Conservation (phyloP, 129 eudicot genomes). For the Arctium minus region DNA sequence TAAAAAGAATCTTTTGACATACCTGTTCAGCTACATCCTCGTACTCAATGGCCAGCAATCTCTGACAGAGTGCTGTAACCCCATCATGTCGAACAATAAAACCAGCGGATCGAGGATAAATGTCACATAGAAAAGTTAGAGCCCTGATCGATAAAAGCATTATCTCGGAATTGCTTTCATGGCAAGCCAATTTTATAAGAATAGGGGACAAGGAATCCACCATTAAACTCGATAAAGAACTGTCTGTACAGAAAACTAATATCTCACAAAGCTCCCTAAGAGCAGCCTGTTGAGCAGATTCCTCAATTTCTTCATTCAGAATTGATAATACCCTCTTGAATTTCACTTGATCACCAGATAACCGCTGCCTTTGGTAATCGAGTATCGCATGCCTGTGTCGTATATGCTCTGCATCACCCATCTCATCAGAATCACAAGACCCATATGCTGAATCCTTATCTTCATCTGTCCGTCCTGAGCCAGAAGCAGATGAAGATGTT, state of each 20-base stretch:
- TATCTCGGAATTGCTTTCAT: slow-evolving; percentile 70
- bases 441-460: slow-evolving; percentile 56
- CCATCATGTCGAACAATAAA: slow-evolving; percentile 70
- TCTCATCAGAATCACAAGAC: slow-evolving; percentile 60
- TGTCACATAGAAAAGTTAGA: slow-evolving; percentile 87
- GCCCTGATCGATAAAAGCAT: slow-evolving; percentile 88
- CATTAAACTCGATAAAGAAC: slow-evolving; percentile 63
- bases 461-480: slow-evolving; percentile 53
- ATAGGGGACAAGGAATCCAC: slow-evolving; percentile 64
- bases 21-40: slow-evolving; percentile 96
- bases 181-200: slow-evolving; percentile 66
- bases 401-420: slow-evolving; percentile 40
- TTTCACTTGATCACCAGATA: slow-evolving; percentile 48
- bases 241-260: slow-evolving; percentile 66
- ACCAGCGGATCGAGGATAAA: slow-evolving; percentile 61
- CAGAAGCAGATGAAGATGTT: slow-evolving; percentile 86
- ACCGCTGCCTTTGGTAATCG: slow-evolving; percentile 45
- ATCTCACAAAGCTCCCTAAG: slow-evolving; percentile 88
- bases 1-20: slow-evolving; percentile 1
- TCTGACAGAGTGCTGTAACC: slow-evolving; percentile 67
- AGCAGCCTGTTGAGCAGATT: slow-evolving; percentile 62
- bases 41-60: slow-evolving; percentile 68
- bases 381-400: slow-evolving; percentile 28
- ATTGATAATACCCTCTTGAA: slow-evolving; percentile 45
- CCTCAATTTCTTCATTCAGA: slow-evolving; percentile 49